phyloP scores from a whole-genome alignment of 208 protist genomes.

The Phytomonas sp. region DNA sequence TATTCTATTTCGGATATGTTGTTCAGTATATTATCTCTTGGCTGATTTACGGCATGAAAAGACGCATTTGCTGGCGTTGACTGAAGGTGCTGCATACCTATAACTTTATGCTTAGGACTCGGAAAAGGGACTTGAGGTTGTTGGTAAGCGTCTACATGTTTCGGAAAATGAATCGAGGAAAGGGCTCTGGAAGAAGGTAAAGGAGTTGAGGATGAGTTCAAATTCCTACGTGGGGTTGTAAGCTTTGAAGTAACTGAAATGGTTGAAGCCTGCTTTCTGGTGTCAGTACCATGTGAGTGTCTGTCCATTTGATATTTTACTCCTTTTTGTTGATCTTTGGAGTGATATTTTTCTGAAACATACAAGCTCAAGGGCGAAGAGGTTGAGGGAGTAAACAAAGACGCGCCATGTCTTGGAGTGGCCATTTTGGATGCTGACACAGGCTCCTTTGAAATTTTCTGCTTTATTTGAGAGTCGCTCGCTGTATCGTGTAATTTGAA shows the following conservation, averaged over 20 bases:
- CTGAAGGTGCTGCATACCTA: background rate
- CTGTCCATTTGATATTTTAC: background rate
- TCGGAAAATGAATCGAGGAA: background rate
- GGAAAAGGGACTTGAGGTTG: background rate
- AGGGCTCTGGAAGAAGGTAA: background rate
- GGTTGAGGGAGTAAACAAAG: background rate
- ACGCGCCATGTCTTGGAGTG: background rate
- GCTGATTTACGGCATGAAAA: background rate
- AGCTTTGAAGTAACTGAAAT: background rate
- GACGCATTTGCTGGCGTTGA: background rate
- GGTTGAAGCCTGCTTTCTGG: background rate
- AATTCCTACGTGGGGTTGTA: background rate
- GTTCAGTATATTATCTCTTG: background rate
- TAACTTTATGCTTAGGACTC: background rate
- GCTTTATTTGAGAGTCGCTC: background rate
- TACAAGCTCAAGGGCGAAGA: background rate
- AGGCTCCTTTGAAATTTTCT: background rate
- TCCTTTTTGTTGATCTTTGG: background rate
- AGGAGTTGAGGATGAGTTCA: background rate
- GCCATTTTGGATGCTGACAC: background rate
- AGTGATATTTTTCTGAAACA: background rate
- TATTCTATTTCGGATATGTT: background rate
- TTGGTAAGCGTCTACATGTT: background rate
- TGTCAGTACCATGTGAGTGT: background rate
- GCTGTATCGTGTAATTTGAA: background rate